Percentiles rank a stretch among this genome's conserved stretches.
Conservation (phyloP, 2,329 filamentous ascomycete genomes). For the Neoarthrinium moseri region DNA sequence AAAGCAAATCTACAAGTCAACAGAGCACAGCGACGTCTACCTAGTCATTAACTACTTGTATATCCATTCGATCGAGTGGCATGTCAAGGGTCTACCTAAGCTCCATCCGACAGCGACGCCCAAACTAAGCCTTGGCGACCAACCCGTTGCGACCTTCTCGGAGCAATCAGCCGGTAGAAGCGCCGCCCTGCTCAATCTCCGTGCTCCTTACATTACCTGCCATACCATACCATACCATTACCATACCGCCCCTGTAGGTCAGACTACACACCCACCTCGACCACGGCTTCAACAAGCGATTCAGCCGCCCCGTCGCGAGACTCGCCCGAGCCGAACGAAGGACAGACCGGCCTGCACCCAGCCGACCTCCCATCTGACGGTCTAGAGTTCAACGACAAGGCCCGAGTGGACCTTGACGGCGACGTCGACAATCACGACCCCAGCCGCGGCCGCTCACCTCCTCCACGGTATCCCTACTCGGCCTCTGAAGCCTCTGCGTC, state of each 20-base stretch:
- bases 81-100: too few species aligned
- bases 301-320: slow-evolving; percentile 48
- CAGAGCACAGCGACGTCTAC: too few species aligned
- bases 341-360: slow-evolving; percentile 37
- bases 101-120: too few species aligned
- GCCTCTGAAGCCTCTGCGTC: slow-evolving; percentile 52
- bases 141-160: not conserved
- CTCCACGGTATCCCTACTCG: slow-evolving; percentile 62
- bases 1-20: too few species aligned
- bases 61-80: too few species aligned
- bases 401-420: slow-evolving; percentile 27
- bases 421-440: slow-evolving; percentile 30
- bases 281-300: slow-evolving; percentile 8
- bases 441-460: slow-evolving; percentile 47
- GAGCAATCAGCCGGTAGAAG: not conserved
- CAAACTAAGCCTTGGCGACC: too few species aligned
- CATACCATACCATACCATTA: too few species aligned
- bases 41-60: too few species aligned
- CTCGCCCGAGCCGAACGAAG: slow-evolving; percentile 41
- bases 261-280: not conserved
- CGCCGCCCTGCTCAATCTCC: slow-evolving; percentile 1
- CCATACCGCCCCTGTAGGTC: not conserved
- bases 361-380: slow-evolving; percentile 18
- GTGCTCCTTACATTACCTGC: too few species aligned
- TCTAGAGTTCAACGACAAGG: slow-evolving; percentile 13